Evolutionary conservation across 805 yeast genomes (phyloP).

Genomic region (Priceomyces castillae): DNA sequence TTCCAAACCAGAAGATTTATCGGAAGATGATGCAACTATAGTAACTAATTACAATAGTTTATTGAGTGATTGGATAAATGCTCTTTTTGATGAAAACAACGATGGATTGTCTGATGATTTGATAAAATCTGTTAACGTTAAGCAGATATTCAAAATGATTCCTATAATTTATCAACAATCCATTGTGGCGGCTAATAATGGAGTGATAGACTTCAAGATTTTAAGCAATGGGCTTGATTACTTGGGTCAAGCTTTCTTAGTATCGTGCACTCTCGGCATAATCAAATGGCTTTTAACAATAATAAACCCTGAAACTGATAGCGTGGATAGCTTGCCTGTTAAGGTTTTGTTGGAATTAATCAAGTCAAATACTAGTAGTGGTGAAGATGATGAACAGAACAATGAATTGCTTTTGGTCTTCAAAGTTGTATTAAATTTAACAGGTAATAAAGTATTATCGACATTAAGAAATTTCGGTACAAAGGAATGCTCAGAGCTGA

Average conservation of each 20-base stretch:
- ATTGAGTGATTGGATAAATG: conserved; percentile 67
- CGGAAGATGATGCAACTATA: conserved; percentile 30
- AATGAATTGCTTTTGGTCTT: conserved; percentile 18
- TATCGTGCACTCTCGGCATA: conserved; percentile 46
- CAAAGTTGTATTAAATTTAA: conserved; percentile 23
- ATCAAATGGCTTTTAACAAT: conserved; percentile 29
- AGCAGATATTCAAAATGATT: conserved; percentile 64
- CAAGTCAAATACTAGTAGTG: conserved; percentile 19
- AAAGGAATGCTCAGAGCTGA: conserved; percentile 11
- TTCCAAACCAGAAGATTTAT: conserved; percentile 9
- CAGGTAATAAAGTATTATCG: conserved; percentile 16
- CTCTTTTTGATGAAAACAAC: conserved; percentile 62
- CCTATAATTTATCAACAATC: conserved; percentile 77
- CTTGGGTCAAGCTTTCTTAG: conserved; percentile 74
- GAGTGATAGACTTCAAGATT: conserved; percentile 55
- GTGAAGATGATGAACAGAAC: conserved; percentile 14
- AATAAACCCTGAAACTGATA: conserved; percentile 12
- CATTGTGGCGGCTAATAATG: conserved; percentile 54
- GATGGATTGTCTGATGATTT: conserved; percentile 84
- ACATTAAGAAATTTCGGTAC: conserved; percentile 11
- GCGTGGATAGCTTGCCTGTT: conserved; percentile 13
- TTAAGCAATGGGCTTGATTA: conserved; percentile 81
- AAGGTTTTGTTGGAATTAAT: conserved; percentile 25
- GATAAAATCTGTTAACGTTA: conserved; percentile 61
- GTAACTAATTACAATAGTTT: conserved; percentile 32